These are phyloP conservation scores for Cubamyces sp. DNA, from an alignment of 768 basidiomycete genomes.

Conservation along the genomic window DNA sequence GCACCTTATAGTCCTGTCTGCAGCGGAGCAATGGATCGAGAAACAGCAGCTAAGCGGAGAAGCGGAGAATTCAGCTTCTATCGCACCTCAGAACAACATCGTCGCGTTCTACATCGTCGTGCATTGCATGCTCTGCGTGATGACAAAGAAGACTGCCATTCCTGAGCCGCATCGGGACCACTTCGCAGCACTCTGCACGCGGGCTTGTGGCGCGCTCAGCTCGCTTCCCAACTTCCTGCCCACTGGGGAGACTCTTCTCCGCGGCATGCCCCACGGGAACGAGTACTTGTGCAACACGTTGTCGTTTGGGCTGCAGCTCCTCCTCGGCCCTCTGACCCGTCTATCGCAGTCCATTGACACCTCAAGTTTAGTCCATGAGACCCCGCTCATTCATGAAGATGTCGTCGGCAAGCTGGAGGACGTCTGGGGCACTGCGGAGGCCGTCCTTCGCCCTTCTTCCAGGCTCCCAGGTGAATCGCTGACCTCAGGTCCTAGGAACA, in stretches of 20 bases:
- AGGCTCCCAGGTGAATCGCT: too few species aligned
- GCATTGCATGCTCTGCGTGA: constrained; percentile 7
- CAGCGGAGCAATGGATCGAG: constrained; percentile 6
- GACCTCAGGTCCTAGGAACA: too few species aligned
- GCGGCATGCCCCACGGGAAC: not conserved
- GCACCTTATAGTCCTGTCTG: not conserved
- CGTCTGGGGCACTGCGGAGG: constrained; percentile 5
- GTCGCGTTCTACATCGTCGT: constrained; percentile 6
- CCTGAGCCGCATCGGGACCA: not conserved
- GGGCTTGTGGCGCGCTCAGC: not conserved
- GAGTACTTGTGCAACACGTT: not conserved
- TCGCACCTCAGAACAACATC: not conserved
- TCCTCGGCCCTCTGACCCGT: not conserved
- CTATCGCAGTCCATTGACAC: not conserved
- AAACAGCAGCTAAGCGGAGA: not conserved
- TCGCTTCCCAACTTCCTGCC: constrained; percentile 3
- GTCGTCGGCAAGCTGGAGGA: not conserved
- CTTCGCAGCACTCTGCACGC: not conserved
- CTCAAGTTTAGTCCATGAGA: not conserved
- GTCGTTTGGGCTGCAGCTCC: constrained; percentile 5
- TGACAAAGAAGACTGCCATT: not conserved
- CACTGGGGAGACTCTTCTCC: not conserved
- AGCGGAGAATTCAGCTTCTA: too few species aligned
- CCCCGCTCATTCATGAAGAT: not conserved
- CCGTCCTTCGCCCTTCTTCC: not conserved